Evolutionary conservation across 352 stramenopile genomes (phyloP).

Genomic region (Stephanocyclus meneghinianus): DNA sequence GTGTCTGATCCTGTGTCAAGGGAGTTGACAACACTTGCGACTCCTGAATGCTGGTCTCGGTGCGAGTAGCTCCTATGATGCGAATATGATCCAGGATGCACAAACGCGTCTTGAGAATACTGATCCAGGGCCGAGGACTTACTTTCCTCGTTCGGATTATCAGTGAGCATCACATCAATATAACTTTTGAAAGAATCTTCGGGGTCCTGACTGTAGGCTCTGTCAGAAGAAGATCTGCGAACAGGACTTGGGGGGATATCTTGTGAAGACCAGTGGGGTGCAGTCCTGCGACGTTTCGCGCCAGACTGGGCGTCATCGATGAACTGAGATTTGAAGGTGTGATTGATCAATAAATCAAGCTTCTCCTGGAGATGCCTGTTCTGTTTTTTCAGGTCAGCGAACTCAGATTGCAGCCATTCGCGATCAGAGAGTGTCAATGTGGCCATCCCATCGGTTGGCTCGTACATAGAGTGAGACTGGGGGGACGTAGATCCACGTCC

Average conservation of each 20-base stretch:
- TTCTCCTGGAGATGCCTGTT: slow-evolving; percentile 18
- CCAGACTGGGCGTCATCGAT: not conserved
- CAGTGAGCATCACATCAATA: slow-evolving; percentile 13
- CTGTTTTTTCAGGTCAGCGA: not conserved
- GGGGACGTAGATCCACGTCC: not conserved
- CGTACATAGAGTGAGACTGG: not conserved
- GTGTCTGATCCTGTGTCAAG: not conserved
- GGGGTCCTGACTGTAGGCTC: not conserved
- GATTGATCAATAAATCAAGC: slow-evolving; percentile 13
- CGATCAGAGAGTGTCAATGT: not conserved
- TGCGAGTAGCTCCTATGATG: not conserved
- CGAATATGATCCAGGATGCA: not conserved
- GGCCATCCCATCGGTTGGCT: not conserved
- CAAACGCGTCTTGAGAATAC: not conserved
- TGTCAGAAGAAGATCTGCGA: not conserved
- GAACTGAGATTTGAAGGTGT: slow-evolving; percentile 4
- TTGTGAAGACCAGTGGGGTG: not conserved
- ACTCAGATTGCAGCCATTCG: not conserved
- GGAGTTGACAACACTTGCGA: slow-evolving; percentile 4
- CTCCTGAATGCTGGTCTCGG: not conserved
- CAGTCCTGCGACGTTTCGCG: slow-evolving; percentile 6
- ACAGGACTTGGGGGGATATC: not conserved
- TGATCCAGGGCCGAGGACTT: not conserved
- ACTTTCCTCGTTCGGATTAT: not conserved
- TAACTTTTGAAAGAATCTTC: slow-evolving; percentile 19